A percentile compares a stretch with the other conserved stretches of the same genome.
phyloP scores from a whole-genome alignment of 23 red algal species.

The Rhodosorus marinus region DNA sequence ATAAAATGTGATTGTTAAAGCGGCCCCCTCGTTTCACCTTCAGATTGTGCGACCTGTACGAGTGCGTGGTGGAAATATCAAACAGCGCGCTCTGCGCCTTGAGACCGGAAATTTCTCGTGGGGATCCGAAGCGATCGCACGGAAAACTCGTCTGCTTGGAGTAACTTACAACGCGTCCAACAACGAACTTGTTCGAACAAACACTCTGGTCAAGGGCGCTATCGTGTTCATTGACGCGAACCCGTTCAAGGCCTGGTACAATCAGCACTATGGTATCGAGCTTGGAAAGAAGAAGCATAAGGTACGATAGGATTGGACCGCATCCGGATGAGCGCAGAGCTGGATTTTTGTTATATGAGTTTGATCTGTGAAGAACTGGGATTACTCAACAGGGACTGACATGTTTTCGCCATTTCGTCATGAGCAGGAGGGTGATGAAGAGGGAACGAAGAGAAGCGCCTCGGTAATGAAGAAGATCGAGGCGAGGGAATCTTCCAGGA shows the following conservation, averaged over 20 bases:
- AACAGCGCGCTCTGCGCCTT: slow-evolving; percentile 74
- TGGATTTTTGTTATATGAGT: not conserved
- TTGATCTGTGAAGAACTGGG: no score
- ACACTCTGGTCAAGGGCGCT: slow-evolving; percentile 92
- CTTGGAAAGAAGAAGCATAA: slow-evolving; percentile 98
- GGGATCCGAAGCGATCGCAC: slow-evolving; percentile 54
- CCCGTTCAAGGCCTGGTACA: slow-evolving; percentile 78
- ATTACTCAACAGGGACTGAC: no score
- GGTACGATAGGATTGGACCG: no score
- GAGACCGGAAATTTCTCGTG: slow-evolving; percentile 91
- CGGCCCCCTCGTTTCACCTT: no score
- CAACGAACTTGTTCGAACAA: slow-evolving; percentile 96
- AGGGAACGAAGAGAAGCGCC: slow-evolving; percentile 11
- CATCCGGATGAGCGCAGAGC: not conserved
- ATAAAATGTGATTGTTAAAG: no score
- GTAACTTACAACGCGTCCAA: slow-evolving; percentile 98
- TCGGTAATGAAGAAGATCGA: slow-evolving; percentile 28
- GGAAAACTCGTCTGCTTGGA: slow-evolving; percentile 68
- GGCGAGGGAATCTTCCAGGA: slow-evolving; percentile 4
- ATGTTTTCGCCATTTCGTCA: no score
- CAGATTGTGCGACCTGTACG: slow-evolving; percentile 87
- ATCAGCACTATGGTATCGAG: slow-evolving; percentile 81
- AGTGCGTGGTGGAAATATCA: slow-evolving; percentile 87
- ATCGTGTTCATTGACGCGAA: slow-evolving; percentile 91
- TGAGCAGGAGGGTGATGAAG: slow-evolving; percentile 33